Evolutionary conservation across 2,329 filamentous ascomycete genomes (phyloP), one percentile per base, ranked within the genome.

Genomic region (Alternaria longipes): DNA sequence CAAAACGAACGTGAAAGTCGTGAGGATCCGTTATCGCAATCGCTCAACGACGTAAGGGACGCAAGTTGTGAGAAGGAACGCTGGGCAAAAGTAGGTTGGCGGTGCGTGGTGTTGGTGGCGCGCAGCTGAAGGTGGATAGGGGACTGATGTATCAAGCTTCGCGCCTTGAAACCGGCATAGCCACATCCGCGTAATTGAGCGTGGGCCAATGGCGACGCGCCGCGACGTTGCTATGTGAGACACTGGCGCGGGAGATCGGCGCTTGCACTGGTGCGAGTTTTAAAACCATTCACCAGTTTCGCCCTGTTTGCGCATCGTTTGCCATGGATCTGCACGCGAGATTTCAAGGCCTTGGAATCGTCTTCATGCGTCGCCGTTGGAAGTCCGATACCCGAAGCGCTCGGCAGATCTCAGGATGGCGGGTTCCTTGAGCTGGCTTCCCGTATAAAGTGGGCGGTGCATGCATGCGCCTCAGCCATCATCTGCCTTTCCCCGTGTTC

Each of bases 101-200:
- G 22, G 54, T 50, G 45, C 46, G 51, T 44, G 30, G 56, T 47
- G 50, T 52, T 54, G 52, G 46, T 42, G 30, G 45, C 53, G 51
- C 52, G 59, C 28, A 34, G 52, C 12, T 42, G 40, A 47, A 64
- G 57, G 38, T 41, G 38, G 59, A 64, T 59, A 56, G 64, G 56
- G 59, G 62, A 61, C 42, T 69, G 54, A 61, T 61, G 69, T 72
- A 64, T 63, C 63, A 60, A 60, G 62, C 55, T 60, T 55, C 46
- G 51, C 57, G 24, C 40, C 60, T 56, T 73, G 69, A 72, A 74
- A 73, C 71, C 63, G 69, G 72, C 64, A 68, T 65, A 66, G 66
- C 66, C 63, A 66, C 65, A 62, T 59, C 66, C 59, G 59, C 59
- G 53, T 61, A 53, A 60, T 62, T 51, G 50, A 44, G 41, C 36